Evolutionary conservation across 352 stramenopile genomes (phyloP).

Genomic region (Pythium aristosporum): DNA sequence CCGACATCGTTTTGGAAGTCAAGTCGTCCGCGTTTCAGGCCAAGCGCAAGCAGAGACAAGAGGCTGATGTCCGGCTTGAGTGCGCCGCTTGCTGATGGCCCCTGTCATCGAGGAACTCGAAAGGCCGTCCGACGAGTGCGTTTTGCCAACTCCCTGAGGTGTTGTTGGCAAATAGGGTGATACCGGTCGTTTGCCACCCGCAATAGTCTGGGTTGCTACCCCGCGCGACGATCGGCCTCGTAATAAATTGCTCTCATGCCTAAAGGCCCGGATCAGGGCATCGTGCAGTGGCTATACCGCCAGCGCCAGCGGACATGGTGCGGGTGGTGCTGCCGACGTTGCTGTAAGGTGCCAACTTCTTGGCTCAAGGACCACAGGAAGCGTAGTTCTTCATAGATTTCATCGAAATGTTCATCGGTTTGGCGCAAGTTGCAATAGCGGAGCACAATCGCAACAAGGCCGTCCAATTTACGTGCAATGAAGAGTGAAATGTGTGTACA

Average conservation of each 20-base stretch:
- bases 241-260: slow-evolving; percentile 31
- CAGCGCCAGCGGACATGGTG: slow-evolving; percentile 11
- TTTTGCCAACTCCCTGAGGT: slow-evolving; percentile 22
- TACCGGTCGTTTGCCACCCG: slow-evolving; percentile 24
- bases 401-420: too few relatives aligned
- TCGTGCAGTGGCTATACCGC: slow-evolving; percentile 26
- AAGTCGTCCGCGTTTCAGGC: slow-evolving; percentile 25
- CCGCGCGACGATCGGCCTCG: slow-evolving; percentile 26
- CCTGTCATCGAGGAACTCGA: slow-evolving; percentile 31
- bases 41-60: slow-evolving; percentile 25
- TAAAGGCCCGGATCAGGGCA: slow-evolving; percentile 24
- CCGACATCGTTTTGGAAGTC: slow-evolving; percentile 31
- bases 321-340: neutral
- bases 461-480: too few relatives aligned
- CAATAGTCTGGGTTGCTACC: slow-evolving; percentile 28
- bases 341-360: too few relatives aligned
- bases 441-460: too few relatives aligned
- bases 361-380: too few relatives aligned
- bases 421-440: too few relatives aligned
- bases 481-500: too few relatives aligned
- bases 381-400: too few relatives aligned
- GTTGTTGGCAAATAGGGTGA: slow-evolving; percentile 25
- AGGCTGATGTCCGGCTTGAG: slow-evolving; percentile 35
- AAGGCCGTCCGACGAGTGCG: slow-evolving; percentile 19
- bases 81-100: slow-evolving; percentile 7